Percentiles rank a stretch among this genome's conserved stretches.
phyloP scores from a whole-genome alignment of 257 asterid genomes.

The Ligustrum vulgare region DNA sequence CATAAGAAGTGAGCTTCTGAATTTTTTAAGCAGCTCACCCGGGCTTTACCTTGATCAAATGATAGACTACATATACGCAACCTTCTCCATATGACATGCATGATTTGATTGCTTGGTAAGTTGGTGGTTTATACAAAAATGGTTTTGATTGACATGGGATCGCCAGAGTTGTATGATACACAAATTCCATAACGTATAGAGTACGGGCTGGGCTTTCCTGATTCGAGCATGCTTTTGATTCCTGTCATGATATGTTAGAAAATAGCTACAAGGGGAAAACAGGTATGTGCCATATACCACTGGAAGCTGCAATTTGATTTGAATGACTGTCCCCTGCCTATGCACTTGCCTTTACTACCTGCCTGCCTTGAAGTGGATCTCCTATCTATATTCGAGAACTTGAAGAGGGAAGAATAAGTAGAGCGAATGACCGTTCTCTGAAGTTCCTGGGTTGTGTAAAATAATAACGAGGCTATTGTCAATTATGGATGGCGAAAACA shows the following conservation, averaged over 20 bases:
- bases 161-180: neutral
- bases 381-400: too few species aligned
- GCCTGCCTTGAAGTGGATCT: too few species aligned
- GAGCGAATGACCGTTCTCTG: too few species aligned
- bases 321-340: too few species aligned
- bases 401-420: too few species aligned
- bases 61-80: neutral
- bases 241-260: neutral
- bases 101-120: neutral
- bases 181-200: neutral
- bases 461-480: neutral
- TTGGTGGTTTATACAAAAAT: neutral
- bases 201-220: neutral
- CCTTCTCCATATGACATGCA: neutral
- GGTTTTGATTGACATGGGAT: slow-evolving; percentile 1
- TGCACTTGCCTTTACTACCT: too few species aligned
- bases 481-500: neutral
- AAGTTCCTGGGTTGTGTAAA: too few species aligned
- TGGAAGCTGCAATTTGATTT: neutral
- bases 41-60: neutral
- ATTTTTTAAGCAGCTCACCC: neutral
- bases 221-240: neutral
- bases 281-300: neutral
- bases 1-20: neutral
- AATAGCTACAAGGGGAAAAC: neutral